These are phyloP conservation scores for Epichloe coenophiala DNA, from an alignment of 2,329 filamentous ascomycete genomes.

Conservation along the genomic window DNA sequence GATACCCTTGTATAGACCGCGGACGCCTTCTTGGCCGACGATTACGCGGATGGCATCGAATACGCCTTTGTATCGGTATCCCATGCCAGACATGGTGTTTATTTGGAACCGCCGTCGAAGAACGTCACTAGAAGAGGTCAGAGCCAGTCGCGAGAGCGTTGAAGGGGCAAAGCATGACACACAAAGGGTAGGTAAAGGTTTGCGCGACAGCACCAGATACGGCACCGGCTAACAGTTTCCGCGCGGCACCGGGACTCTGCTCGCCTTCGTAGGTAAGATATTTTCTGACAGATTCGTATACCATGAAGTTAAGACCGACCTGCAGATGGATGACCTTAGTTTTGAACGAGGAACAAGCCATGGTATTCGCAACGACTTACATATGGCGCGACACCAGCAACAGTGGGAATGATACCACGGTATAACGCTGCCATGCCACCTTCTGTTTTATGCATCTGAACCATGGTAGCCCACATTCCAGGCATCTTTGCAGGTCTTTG, in stretches of 20 bases:
- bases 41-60: constrained; percentile 74
- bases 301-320: constrained; percentile 97
- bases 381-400: constrained; percentile 91
- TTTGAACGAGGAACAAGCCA: background rate
- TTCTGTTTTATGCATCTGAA: constrained; percentile 78
- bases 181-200: constrained; percentile 98
- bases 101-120: constrained; percentile 90
- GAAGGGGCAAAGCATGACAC: constrained; percentile 24
- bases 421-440: constrained; percentile 81
- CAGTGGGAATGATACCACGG: constrained; percentile 82
- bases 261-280: constrained; percentile 81
- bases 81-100: constrained; percentile 98
- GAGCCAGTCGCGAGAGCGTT: constrained; percentile 6
- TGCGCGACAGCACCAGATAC: constrained; percentile 94
- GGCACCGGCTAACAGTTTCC: constrained; percentile 81
- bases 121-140: constrained; percentile 52
- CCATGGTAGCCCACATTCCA: constrained; percentile 82
- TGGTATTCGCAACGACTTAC: constrained; percentile 29
- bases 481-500: constrained; percentile 55
- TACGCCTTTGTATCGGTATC: constrained; percentile 85
- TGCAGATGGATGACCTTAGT: constrained; percentile 22
- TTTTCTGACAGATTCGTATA: constrained; percentile 78
- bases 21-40: constrained; percentile 66
- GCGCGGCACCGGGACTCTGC: constrained; percentile 61
- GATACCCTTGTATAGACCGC: constrained; percentile 90